Percentiles rank a stretch among this genome's conserved stretches.
Evolutionary conservation across 2,329 filamentous ascomycete genomes (phyloP).

Genomic region (Thermomyces lanuginosus): DNA sequence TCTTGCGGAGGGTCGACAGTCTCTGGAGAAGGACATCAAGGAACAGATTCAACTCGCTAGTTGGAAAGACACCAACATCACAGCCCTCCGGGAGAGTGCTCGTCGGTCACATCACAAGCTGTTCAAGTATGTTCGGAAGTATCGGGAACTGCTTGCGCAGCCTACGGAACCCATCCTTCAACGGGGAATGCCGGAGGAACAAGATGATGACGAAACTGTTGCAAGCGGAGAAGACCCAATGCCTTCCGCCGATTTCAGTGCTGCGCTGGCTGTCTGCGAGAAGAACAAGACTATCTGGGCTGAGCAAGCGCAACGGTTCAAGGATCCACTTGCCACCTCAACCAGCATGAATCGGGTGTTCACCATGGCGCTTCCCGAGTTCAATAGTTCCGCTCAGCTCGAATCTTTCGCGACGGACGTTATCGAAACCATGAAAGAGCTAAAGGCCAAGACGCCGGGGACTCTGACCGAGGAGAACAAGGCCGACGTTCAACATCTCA

Average conservation of each 20-base stretch:
- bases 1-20: conserved; percentile 49
- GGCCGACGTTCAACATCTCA: conserved; percentile 68
- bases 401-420: conserved; percentile 54
- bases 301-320: conserved; percentile 47
- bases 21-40: conserved; percentile 81
- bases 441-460: conserved; percentile 69
- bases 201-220: conserved; percentile 13
- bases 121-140: conserved; percentile 82
- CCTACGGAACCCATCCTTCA: conserved; percentile 47
- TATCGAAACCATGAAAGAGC: conserved; percentile 49
- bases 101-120: conserved; percentile 81
- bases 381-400: conserved; percentile 45
- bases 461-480: conserved; percentile 79
- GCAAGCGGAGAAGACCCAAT: conserved; percentile 6
- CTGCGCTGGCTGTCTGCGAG: conserved; percentile 19
- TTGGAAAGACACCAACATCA: conserved; percentile 97
- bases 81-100: conserved; percentile 73
- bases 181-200: conserved; percentile 18
- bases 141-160: conserved; percentile 60
- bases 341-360: conserved; percentile 56
- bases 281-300: conserved; percentile 18
- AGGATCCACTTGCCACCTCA: conserved; percentile 52
- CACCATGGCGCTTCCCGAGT: conserved; percentile 33
- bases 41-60: conserved; percentile 85
- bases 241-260: conserved; percentile 12